Percentiles rank a stretch among this genome's conserved stretches.
phyloP scores from a whole-genome alignment of 345 rosid genomes.

The Populus simonii region DNA sequence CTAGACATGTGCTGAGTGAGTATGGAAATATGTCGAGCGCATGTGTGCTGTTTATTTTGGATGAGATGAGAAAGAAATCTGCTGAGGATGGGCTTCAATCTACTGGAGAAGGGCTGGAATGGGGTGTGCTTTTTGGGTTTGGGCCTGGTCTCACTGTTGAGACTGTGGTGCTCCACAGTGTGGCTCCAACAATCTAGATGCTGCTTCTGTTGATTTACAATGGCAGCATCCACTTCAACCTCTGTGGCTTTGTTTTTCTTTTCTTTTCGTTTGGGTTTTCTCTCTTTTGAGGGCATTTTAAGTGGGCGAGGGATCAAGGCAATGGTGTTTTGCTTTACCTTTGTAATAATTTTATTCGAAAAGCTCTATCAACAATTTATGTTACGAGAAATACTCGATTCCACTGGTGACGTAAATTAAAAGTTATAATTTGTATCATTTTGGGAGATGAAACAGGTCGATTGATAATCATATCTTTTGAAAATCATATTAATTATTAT shows the following conservation, averaged over 20 bases:
- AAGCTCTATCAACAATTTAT: background rate
- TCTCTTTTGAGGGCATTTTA: background rate
- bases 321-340: background rate
- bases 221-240: background rate
- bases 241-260: background rate
- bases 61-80: conserved; percentile 73
- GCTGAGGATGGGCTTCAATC: conserved; percentile 46
- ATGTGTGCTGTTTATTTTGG: conserved; percentile 66
- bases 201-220: background rate
- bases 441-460: background rate
- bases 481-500: too few relatives aligned
- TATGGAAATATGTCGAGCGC: conserved; percentile 88
- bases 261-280: background rate
- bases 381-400: background rate
- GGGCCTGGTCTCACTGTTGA: conserved; percentile 88
- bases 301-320: too few relatives aligned
- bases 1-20: conserved; percentile 58
- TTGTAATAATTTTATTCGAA: background rate
- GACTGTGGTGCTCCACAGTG: conserved; percentile 69
- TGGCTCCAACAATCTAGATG: background rate
- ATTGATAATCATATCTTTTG: too few relatives aligned
- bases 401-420: background rate
- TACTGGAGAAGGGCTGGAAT: conserved; percentile 78
- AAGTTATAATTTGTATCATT: background rate
- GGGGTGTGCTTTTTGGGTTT: conserved; percentile 84